Evolutionary conservation across 306 rosid genomes (phyloP), one percentile per base, ranked within the genome.

Genomic region (Cucurbita ficifolia): DNA sequence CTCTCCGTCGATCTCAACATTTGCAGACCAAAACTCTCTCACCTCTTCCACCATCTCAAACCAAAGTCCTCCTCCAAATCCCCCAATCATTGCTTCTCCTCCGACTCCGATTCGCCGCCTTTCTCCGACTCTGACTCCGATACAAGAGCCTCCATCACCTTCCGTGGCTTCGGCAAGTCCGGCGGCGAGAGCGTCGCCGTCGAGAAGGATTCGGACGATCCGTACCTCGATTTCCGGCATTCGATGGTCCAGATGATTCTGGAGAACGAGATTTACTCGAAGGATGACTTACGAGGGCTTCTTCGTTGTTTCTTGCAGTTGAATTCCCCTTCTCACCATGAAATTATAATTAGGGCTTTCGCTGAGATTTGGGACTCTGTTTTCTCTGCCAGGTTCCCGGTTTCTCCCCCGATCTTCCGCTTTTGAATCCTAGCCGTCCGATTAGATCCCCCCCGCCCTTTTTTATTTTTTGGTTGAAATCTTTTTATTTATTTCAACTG

Each of bases 191-290:
- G 95, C n/a, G 83, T 94, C 52, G 97, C 99, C 2, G 88, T 94
- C 18, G 99, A 89, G 88, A 91, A 91, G 67, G 96, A 94, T 17
- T 91, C 99, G 13, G 92, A 87, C 67, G 97, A 94, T 72, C 99
- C 99, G 38, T 94, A 89, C 77, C 13, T 87, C 52, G 99, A 94
- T 73, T 94, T 94, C 51, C 80, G 88, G 57, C 91, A 86, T 9
- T 94, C 99, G 7, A 94, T 94, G 99, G 87, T 91, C 1, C 95
- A 91, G 64, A 94, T 94, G 99, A 91, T 94, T 29, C 43, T 91
- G 81, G 96, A 94, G 83, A 94, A 94, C 50, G 90, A 94, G 80
- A 91, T 94, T 19, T 91, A 91, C 81, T 83, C 91, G 0, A 94
- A 94, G 52, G 86, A 89, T 3, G 99, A 85, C 48, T 86, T 94